Conservation (phyloP, 1,139 yeast genomes). For the Ashbya aceris region DNA sequence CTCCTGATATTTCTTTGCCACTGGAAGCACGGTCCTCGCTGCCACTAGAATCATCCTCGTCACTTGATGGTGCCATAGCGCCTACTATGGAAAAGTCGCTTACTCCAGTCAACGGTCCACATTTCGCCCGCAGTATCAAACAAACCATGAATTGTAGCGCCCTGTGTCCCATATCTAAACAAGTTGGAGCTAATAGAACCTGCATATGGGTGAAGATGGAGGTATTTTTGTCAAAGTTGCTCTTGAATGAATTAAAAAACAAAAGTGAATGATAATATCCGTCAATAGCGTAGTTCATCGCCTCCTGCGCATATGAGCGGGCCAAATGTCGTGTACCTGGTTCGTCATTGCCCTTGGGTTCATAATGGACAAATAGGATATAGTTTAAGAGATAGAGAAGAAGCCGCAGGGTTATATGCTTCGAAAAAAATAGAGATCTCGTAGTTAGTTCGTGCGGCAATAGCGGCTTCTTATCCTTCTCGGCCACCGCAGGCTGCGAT, state of each 20-base stretch:
- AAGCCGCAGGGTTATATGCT: slow-evolving; percentile 37
- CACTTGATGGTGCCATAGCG: slow-evolving; percentile 16
- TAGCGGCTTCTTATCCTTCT: slow-evolving; percentile 22
- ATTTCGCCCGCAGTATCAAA: slow-evolving; percentile 37
- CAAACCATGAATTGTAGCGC: slow-evolving; percentile 46
- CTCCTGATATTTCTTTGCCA: slow-evolving; percentile 11
- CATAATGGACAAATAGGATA: slow-evolving; percentile 37
- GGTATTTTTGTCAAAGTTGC: slow-evolving; percentile 14
- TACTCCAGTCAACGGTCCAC: slow-evolving; percentile 35
- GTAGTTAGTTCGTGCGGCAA: slow-evolving; percentile 31
- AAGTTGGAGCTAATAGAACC: slow-evolving; percentile 37
- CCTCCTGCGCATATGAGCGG: slow-evolving; percentile 33
- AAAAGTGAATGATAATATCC: slow-evolving; percentile 34
- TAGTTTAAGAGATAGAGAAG: slow-evolving; percentile 39
- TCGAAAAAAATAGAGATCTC: slow-evolving; percentile 32
- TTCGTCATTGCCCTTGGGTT: slow-evolving; percentile 35
- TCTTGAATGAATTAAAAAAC: slow-evolving; percentile 28
- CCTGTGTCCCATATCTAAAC: slow-evolving; percentile 41
- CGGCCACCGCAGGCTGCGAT: slow-evolving; percentile 14
- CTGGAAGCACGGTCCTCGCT: slow-evolving; percentile 18
- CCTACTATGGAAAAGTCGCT: slow-evolving; percentile 22
- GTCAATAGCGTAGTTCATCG: slow-evolving; percentile 34
- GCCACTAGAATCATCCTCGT: slow-evolving; percentile 11
- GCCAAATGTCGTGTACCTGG: slow-evolving; percentile 29
- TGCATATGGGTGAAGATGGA: slow-evolving; percentile 36